A percentile compares a stretch with the other conserved stretches of the same genome.
Conservation (phyloP, 306 rosid species). For the Prunus armeniaca region DNA sequence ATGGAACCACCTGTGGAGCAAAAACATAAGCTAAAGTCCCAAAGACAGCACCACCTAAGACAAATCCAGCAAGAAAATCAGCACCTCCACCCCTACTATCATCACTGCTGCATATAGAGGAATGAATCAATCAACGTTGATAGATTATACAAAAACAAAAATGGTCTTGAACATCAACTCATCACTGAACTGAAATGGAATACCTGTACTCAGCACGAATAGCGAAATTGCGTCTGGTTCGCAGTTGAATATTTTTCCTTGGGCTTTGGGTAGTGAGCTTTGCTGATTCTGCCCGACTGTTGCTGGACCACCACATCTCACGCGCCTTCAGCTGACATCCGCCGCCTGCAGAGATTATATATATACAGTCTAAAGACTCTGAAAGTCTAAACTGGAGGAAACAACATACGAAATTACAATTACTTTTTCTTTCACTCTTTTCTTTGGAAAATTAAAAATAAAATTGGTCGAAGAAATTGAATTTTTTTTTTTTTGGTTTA, state of each 20-base stretch:
- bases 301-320: constrained; percentile 40
- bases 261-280: constrained; percentile 46
- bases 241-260: constrained; percentile 40
- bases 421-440: too few species aligned
- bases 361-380: background rate
- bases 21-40: constrained; percentile 82
- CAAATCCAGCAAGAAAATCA: constrained; percentile 82
- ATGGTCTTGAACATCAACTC: background rate
- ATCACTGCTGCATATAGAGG: constrained; percentile 42
- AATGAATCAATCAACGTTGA: background rate
- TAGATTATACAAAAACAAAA: background rate
- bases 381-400: background rate
- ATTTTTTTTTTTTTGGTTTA: background rate
- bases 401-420: background rate
- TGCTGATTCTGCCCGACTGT: constrained; percentile 36
- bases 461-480: background rate
- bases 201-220: constrained; percentile 67
- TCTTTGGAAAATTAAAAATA: too few species aligned
- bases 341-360: constrained; percentile 27
- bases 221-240: constrained; percentile 38
- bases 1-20: constrained; percentile 85
- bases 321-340: constrained; percentile 53
- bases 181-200: background rate
- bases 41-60: constrained; percentile 84
- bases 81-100: constrained; percentile 62